Percentiles rank a stretch among this genome's conserved stretches.
These are phyloP conservation scores for Claviceps monticola DNA, from an alignment of 2,329 filamentous ascomycete genomes.

Conservation along the genomic window DNA sequence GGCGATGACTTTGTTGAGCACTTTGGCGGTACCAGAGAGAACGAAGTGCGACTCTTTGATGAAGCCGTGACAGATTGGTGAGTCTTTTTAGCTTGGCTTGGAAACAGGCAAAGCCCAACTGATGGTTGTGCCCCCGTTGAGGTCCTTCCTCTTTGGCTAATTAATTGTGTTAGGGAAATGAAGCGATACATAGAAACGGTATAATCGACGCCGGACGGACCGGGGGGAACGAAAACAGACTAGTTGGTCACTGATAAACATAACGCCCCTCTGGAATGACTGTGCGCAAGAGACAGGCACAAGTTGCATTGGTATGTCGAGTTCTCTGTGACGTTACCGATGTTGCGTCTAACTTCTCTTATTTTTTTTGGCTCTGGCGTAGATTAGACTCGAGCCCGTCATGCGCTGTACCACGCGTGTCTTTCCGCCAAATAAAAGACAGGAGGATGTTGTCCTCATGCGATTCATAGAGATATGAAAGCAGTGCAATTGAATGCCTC, in stretches of 20 bases:
- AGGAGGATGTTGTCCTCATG: not conserved
- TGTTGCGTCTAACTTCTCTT: too few relatives aligned
- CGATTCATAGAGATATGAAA: not conserved
- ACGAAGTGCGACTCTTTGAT: slow-evolving; percentile 84
- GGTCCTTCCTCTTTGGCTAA: not conserved
- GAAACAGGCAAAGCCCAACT: too few relatives aligned
- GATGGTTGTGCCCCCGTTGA: too few relatives aligned
- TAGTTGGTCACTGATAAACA: not conserved
- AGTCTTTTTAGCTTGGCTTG: slow-evolving; percentile 23
- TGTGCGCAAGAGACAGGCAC: too few relatives aligned
- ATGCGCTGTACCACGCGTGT: too few relatives aligned
- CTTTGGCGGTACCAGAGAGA: slow-evolving; percentile 80
- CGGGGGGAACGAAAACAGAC: not conserved
- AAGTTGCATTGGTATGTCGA: too few relatives aligned
- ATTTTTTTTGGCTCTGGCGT: too few relatives aligned
- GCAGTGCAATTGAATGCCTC: not conserved
- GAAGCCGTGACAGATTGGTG: slow-evolving; percentile 96
- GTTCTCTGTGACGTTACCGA: too few relatives aligned
- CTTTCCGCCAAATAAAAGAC: too few relatives aligned
- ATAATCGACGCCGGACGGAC: not conserved
- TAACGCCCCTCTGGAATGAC: not conserved
- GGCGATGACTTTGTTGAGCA: slow-evolving; percentile 94
- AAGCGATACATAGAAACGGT: slow-evolving; percentile 40
- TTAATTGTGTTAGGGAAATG: slow-evolving; percentile 44
- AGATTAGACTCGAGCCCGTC: too few relatives aligned